Conservation (phyloP, 2,329 filamentous ascomycete species). For the Chrysoporthe austroafricana region DNA sequence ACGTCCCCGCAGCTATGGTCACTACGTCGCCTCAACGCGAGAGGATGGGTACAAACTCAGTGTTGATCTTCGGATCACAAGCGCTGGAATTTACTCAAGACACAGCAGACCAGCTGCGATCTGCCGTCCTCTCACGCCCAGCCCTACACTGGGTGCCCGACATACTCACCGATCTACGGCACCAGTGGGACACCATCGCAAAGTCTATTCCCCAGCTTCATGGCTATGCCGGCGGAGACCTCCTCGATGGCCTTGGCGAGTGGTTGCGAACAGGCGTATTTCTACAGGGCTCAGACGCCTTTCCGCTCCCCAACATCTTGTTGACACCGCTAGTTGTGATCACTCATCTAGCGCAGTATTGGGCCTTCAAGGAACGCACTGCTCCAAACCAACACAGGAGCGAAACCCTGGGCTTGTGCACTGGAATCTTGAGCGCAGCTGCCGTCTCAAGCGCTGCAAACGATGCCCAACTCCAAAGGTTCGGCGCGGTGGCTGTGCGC, state of each 20-base stretch:
- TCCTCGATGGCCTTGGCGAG: background rate
- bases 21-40: conserved; percentile 4
- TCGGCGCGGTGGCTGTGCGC: conserved; percentile 43
- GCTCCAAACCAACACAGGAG: background rate
- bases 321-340: conserved; percentile 10
- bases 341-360: background rate
- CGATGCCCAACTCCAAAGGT: conserved; percentile 36
- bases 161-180: background rate
- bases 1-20: background rate
- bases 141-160: background rate
- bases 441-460: conserved; percentile 40
- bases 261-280: conserved; percentile 3
- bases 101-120: background rate
- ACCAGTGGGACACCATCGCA: background rate
- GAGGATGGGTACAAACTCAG: conserved; percentile 1
- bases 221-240: background rate
- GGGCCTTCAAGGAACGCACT: conserved; percentile 3
- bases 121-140: background rate
- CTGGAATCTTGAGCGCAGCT: conserved; percentile 44
- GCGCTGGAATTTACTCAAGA: background rate
- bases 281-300: background rate
- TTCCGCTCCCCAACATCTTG: conserved; percentile 3
- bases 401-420: conserved; percentile 42
- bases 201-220: background rate
- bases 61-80: conserved; percentile 4